A percentile compares a stretch with the other conserved stretches of the same genome.
These are phyloP conservation scores for Scheffersomyces stambukii DNA, from an alignment of 1,139 yeast genomes.

Conservation along the genomic window DNA sequence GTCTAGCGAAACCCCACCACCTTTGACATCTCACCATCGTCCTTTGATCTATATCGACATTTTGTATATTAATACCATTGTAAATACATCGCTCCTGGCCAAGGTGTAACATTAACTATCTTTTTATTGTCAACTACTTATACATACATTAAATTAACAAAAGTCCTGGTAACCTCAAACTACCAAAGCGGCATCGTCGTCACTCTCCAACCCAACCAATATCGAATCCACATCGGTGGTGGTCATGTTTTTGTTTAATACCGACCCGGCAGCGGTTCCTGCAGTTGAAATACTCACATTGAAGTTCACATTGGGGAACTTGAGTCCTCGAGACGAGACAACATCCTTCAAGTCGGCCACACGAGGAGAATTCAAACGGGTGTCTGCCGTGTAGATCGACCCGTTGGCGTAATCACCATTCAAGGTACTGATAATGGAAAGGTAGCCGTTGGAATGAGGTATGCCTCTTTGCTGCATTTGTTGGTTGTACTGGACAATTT, in stretches of 20 bases:
- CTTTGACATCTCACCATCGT: no score
- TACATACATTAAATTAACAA: constrained; percentile 1
- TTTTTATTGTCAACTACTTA: background rate
- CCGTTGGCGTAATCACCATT: constrained; percentile 10
- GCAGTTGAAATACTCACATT: constrained; percentile 1
- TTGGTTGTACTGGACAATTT: constrained; percentile 16
- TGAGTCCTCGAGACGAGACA: constrained; percentile 13
- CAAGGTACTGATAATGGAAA: constrained; percentile 5
- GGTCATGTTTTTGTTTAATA: constrained; percentile 31
- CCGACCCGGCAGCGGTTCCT: constrained; percentile 21
- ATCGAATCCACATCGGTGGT: constrained; percentile 34
- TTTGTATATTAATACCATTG: no score
- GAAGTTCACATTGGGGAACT: constrained; percentile 2
- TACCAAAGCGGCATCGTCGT: constrained; percentile 32
- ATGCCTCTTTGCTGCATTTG: constrained; percentile 11
- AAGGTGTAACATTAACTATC: constrained; percentile 1
- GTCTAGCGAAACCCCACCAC: no score
- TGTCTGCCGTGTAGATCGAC: constrained; percentile 18
- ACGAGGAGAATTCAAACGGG: constrained; percentile 26
- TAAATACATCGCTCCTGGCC: no score
- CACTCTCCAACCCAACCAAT: constrained; percentile 33
- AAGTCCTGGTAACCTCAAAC: constrained; percentile 17
- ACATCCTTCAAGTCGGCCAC: constrained; percentile 45
- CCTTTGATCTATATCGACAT: no score
- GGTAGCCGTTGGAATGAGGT: constrained; percentile 8